Conservation (phyloP, 1,284 basidiomycete genomes). For the Cutaneotrichosporon daszewskae region DNA sequence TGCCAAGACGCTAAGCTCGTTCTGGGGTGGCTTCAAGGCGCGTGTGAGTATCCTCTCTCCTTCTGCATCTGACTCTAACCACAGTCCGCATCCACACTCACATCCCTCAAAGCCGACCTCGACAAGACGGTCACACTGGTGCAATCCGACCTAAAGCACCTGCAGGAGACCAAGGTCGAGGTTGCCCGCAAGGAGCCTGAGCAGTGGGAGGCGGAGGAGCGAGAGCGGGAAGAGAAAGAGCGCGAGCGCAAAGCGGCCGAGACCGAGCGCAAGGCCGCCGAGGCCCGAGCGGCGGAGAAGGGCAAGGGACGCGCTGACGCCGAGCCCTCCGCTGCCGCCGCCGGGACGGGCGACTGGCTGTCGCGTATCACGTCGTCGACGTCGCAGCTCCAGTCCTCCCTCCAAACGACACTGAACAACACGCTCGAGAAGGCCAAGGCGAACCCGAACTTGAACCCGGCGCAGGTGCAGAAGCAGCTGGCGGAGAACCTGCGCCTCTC, state of each 20-base stretch:
- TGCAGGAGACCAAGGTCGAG: constrained; percentile 41
- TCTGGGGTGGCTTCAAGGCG: constrained; percentile 84
- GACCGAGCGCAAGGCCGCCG: constrained; percentile 15
- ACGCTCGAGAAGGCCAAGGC: constrained; percentile 60
- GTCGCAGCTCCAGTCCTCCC: constrained; percentile 38
- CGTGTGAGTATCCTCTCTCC: constrained; percentile 57
- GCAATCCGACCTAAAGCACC: constrained; percentile 63
- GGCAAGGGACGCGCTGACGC: constrained; percentile 25
- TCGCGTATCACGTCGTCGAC: constrained; percentile 32
- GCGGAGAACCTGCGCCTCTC: constrained; percentile 59
- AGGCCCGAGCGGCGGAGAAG: constrained; percentile 26
- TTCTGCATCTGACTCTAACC: not conserved
- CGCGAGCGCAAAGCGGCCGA: constrained; percentile 4
- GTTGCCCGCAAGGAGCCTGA: constrained; percentile 37
- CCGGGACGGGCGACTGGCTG: constrained; percentile 21
- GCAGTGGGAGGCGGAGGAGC: constrained; percentile 25
- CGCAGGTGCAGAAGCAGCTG: constrained; percentile 57
- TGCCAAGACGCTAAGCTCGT: constrained; percentile 64
- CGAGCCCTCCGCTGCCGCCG: constrained; percentile 2
- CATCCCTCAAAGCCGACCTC: constrained; percentile 69
- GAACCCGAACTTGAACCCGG: constrained; percentile 38
- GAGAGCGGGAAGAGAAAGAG: constrained; percentile 17
- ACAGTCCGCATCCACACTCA: constrained; percentile 68
- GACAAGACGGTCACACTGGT: constrained; percentile 71
- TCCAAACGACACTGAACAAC: constrained; percentile 54